Base-by-base conservation (phyloP, 2,329 filamentous ascomycete genomes). In the Parastagonospora avenae region DNA sequence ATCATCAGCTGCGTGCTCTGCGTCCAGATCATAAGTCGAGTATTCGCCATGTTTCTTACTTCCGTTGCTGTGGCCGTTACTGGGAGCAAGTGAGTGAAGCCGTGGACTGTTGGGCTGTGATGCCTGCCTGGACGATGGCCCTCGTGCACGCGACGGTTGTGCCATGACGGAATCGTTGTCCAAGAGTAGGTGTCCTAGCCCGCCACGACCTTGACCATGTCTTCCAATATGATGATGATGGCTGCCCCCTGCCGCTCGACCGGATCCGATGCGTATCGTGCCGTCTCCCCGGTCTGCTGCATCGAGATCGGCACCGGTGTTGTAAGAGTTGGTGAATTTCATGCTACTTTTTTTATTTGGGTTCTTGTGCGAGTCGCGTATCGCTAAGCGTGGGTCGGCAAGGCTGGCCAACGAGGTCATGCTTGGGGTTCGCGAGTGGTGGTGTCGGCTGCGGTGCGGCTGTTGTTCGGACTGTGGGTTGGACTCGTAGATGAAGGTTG, bases 401-500 rank as follows among this genome's bases (percentile, higher is more conserved):
- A 90, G 85, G 73, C 88, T 91, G 15, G 80, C 80, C 63, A 85
- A 80, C 10, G 93, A 97, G 4, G 93, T 95, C 37, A 92, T 90
- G 74, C 92, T 97, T 6, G 94, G 94, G 1, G 94, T 99, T 56
- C 94, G 86, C 15, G 93, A 97, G 75, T 74, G 72, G 49, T 97
- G 93, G 50, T 93, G 91, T 54, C 92, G 85, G 57, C 85, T 84
- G 44, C 91, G 90, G 44, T 83, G 78, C 28, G 82, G 74, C 47
- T 76, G 79, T 19, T 80, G 77, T 60, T 87, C 85, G 10, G 19
- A 16, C 11, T 83, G 82, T 8, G 93, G 94, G 67, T 99, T 99
- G 24, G 94, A 97, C 74, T 99, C 94, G 76, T 99, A 99, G 12
- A 99, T 94, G 74, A 97, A 99, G 0, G 94, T 97, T 75, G 97